Evolutionary conservation across 192 early-diverging fungal species (phyloP), one percentile per base, ranked within the genome.

Genomic region (Backusella mclennaniae): DNA sequence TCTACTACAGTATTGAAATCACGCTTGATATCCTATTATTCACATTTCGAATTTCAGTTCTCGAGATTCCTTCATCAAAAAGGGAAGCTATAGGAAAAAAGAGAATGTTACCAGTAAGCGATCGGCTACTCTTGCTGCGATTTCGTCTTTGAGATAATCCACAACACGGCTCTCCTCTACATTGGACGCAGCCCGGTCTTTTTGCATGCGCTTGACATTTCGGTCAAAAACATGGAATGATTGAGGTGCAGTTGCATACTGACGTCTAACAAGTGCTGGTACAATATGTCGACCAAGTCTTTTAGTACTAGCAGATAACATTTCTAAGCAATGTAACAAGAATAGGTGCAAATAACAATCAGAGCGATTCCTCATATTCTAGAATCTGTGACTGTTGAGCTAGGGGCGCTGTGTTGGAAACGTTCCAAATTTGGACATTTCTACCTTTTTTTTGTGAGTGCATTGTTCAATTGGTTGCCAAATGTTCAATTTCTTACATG

Each of bases 121-220:
- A 79, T 99, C 97, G 5, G 93, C 95, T 14, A 99, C 83, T 23
- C 96, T 84, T 42, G 88, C 88, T 17, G 97, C 97, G 15, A 96
- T 88, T 73, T 97, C 96, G 84, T 99, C 95, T 68, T 92, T 92
- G 42, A 99, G 85, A 80, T 99, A 99, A 82, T 99, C 97, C 5
- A 92, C 92, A 35, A 89, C 82, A 5, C 91, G 90, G 74, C 91
- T 93, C 23, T 87, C 70, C 59, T 77, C 75, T 53, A 67, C 53
- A 77, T 94, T 80, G 4, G 80, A 71, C 0, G 92, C 92, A 14
- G 94, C 90, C 15, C 95, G 87, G 76, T 95, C 89, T 59, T 91
- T 89, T 82, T 98, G 97, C 41, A 86, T 66, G 15, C 82, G 84
- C 83, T 98, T 98, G 44, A 87, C 85, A 1, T 81, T 74, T 52